Conservation (phyloP, 169 alveolate species). For the Hepatocystis sp. region DNA sequence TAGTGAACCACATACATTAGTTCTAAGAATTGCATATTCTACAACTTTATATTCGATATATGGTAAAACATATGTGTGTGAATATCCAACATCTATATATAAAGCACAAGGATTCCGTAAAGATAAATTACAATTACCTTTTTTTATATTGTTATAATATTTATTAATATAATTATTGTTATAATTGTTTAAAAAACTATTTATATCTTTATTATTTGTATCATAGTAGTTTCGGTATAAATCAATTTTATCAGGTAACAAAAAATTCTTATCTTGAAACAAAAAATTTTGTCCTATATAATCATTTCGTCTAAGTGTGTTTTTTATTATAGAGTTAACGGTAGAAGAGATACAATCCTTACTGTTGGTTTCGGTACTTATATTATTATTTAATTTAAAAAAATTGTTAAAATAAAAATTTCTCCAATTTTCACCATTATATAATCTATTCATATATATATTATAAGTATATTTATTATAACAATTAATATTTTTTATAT, state of each 20-base stretch:
- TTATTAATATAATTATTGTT: constrained; percentile 28
- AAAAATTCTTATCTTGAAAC: constrained; percentile 56
- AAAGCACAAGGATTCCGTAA: constrained; percentile 84
- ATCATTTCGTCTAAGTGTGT: constrained; percentile 12
- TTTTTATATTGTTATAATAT: constrained; percentile 27
- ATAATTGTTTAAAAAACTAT: constrained; percentile 30
- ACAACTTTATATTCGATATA: constrained; percentile 84
- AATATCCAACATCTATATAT: constrained; percentile 90
- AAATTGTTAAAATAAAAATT: constrained; percentile 20
- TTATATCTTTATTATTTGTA: constrained; percentile 25
- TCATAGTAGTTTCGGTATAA: constrained; percentile 32
- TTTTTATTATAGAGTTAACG: too few relatives aligned
- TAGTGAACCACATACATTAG: constrained; percentile 83
- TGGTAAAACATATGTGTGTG: constrained; percentile 86
- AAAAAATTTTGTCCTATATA: constrained; percentile 43
- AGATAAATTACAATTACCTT: constrained; percentile 60
- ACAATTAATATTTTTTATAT: constrained; percentile 37
- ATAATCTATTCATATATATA: constrained; percentile 24
- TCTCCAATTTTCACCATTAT: constrained; percentile 69
- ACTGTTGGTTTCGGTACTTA: too few relatives aligned
- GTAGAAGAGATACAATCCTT: too few relatives aligned
- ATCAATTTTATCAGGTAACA: constrained; percentile 42
- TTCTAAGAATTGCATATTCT: constrained; percentile 88
- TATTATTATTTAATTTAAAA: constrained; percentile 11
- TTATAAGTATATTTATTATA: constrained; percentile 48